These are phyloP conservation scores for Herpetomonas samuelpessoai DNA, from an alignment of 208 protist species.

Conservation along the genomic window DNA sequence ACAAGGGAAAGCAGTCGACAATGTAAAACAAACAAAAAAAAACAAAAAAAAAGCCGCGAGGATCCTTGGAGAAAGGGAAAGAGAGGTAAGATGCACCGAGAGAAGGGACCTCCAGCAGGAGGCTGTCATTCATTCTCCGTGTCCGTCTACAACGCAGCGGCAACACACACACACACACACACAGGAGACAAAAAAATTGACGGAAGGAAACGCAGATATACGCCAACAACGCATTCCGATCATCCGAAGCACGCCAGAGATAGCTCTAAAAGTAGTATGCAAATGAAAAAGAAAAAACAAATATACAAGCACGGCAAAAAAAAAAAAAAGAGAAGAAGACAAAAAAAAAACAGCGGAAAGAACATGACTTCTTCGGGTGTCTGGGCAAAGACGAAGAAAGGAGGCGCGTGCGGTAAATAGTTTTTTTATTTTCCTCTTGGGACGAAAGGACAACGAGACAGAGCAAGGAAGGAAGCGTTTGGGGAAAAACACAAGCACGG, in stretches of 20 bases:
- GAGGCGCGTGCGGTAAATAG: too few relatives aligned
- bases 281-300: not conserved
- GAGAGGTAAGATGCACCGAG: not conserved
- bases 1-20: not conserved
- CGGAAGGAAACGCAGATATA: not conserved
- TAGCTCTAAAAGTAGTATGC: not conserved
- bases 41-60: conserved; percentile 3
- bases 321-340: conserved; percentile 4
- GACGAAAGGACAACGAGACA: too few relatives aligned
- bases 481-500: too few relatives aligned
- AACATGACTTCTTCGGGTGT: too few relatives aligned
- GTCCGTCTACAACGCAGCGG: too few relatives aligned
- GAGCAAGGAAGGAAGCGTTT: too few relatives aligned
- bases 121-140: too few relatives aligned
- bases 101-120: too few relatives aligned
- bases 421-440: too few relatives aligned
- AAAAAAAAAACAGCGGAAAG: too few relatives aligned
- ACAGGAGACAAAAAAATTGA: not conserved
- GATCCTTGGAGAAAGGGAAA: not conserved
- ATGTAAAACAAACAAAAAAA: conserved; percentile 1
- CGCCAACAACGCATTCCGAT: not conserved
- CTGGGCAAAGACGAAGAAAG: too few relatives aligned
- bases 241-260: not conserved
- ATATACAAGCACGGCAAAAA: not conserved
- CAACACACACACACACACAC: too few relatives aligned